Percentiles rank a stretch among this genome's conserved stretches.
Conservation (phyloP, 2,329 filamentous ascomycete species). For the Exophiala oligosperma region DNA sequence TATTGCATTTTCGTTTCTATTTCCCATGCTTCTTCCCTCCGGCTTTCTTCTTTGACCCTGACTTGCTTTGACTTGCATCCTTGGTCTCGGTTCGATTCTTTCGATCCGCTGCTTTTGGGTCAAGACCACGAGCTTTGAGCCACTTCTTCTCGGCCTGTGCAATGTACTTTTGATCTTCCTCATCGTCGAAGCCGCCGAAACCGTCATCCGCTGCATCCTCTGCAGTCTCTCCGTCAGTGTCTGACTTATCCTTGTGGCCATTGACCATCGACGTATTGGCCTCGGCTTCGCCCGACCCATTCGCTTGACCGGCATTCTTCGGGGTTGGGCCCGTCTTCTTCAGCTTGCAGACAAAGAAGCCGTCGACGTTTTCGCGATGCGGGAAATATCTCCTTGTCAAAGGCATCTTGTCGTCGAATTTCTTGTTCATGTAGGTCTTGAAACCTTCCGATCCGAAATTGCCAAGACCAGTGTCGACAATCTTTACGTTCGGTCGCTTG, state of each 20-base stretch:
- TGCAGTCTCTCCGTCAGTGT: constrained; percentile 29
- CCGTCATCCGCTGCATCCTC: constrained; percentile 46
- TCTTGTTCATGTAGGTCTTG: constrained; percentile 85
- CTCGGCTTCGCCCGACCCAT: constrained; percentile 30
- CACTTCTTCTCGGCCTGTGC: constrained; percentile 71
- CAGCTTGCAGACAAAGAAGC: constrained; percentile 97
- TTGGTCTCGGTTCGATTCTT: constrained; percentile 5
- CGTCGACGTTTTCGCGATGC: constrained; percentile 91
- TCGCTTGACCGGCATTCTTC: constrained; percentile 14
- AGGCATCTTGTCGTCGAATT: constrained; percentile 81
- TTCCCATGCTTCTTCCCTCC: not conserved
- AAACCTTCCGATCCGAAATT: constrained; percentile 92
- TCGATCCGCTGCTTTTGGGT: constrained; percentile 59
- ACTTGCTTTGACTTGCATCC: not conserved
- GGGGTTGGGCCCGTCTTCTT: constrained; percentile 85
- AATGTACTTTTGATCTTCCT: constrained; percentile 70
- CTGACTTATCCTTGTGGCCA: constrained; percentile 32
- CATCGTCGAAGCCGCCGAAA: constrained; percentile 74
- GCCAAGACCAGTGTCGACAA: constrained; percentile 82
- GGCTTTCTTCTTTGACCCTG: not conserved
- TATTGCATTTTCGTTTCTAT: not conserved
- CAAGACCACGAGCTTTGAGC: constrained; percentile 71
- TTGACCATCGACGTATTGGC: constrained; percentile 24
- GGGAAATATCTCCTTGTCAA: constrained; percentile 85
- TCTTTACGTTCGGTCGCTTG: constrained; percentile 88